Evolutionary conservation across 2,329 filamentous ascomycete species (phyloP).

Genomic region (Monilinia vaccinii-corymbosi): DNA sequence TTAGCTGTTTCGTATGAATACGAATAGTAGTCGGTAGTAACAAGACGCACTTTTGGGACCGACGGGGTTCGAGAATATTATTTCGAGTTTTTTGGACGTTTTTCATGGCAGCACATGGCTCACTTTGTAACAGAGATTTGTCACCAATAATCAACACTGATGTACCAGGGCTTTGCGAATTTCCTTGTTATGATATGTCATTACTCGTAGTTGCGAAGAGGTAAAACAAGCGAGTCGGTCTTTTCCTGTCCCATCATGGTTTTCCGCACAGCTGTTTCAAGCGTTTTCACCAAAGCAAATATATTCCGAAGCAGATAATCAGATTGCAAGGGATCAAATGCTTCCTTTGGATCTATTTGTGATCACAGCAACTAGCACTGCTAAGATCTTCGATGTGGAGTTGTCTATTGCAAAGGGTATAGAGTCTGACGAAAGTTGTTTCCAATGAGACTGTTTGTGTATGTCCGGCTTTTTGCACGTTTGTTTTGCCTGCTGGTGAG

Average conservation of each 20-base stretch:
- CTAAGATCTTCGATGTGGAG: not conserved
- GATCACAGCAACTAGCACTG: not conserved
- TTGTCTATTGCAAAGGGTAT: not conserved
- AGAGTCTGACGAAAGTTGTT: constrained; percentile 8
- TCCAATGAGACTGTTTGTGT: not conserved
- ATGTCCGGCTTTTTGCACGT: not conserved
- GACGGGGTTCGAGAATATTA: not conserved
- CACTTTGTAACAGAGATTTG: constrained; percentile 4
- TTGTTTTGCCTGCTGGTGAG: not conserved
- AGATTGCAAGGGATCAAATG: not conserved
- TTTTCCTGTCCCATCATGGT: not conserved
- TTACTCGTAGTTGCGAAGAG: not conserved
- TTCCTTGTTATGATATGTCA: not conserved
- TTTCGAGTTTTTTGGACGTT: not conserved
- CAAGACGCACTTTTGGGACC: not conserved
- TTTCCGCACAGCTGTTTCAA: constrained; percentile 5
- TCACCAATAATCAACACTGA: not conserved
- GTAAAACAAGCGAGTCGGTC: not conserved
- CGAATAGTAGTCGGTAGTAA: constrained; percentile 12
- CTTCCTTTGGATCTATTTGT: not conserved
- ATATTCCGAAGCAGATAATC: not conserved
- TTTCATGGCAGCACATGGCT: not conserved
- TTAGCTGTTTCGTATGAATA: constrained; percentile 20
- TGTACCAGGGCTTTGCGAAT: not conserved
- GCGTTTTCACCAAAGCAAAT: not conserved